Base-by-base conservation (phyloP, 2,329 filamentous ascomycete genomes). In the Penicillium decumbens region DNA sequence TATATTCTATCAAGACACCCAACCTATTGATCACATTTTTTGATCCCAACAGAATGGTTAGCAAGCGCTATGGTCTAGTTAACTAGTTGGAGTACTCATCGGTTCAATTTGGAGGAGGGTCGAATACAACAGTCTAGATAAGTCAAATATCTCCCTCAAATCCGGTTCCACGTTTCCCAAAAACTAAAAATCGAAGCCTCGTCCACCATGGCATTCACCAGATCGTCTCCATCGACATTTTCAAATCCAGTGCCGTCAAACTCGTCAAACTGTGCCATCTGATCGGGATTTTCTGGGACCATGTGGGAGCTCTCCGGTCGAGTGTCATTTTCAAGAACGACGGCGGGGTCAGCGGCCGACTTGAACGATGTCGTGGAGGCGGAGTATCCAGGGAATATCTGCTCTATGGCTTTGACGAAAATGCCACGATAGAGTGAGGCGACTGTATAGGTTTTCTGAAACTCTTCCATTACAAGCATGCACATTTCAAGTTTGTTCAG, bases 381-480 rank as follows among this genome's bases (percentile, higher is more conserved):
- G 4, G 45, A 48, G 23, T 56, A 53, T 7, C 49, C 54, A 3
- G 60, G 58, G 24, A 55, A 61, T 10, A 64, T 49, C 7, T 58
- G 51, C 15, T 61, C 56, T 6, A 65, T 59, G 8, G 59, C 62
- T 43, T 55, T 62, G 5, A 51, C 45, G 32, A 64, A 65, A 6
- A 65, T 60, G 7, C 53, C 62, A 6, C 60, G 60, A 43, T 63
- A 65, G 8, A 65, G 45, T 1, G 61, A 65, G 25, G 59, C 62
- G 2, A 59, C 60, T 1, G 58, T 61, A 33, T 67, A 66, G 1
- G 56, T 61, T 24, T 66, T 60, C 29, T 65, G 63, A 7, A 68
- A 50, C 39, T 67, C 61, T 37, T 66, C 57, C 53, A 68, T 47
- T 8, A 67, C 55, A 39, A 67, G 49, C 65, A 68, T 68, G 35